Base-by-base conservation (phyloP, 1,139 yeast species). In the Scheffersomyces stambukii region DNA sequence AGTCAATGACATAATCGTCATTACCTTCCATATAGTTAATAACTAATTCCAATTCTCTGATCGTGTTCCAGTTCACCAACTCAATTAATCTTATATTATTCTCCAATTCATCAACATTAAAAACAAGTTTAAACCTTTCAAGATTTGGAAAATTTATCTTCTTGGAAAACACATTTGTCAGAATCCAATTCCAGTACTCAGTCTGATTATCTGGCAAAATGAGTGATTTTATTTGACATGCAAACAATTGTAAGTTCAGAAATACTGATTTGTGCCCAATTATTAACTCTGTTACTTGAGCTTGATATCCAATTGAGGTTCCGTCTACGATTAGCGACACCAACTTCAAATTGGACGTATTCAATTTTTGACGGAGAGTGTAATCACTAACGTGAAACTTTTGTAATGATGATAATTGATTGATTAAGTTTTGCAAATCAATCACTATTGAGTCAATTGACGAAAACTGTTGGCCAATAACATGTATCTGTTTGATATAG, bases 1-100 rank as follows among this genome's bases (percentile, higher is more conserved):
- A 64, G 4, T 50, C 57, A 8, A 56, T 54, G 8, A 72, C 42
- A 40, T 81, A 76, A 6, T 54, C 56, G 22, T 51, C 55, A 23
- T 41, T 52, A 36, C 69, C 70, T 36, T 69, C 70, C 8, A 26
- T 32, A 24, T 53, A 48, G 6, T 58, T 57, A 19, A 54, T 33
- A 6, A 45, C 33, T 6, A 60, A 25, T 37, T 59, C 61, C 29
- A 60, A 40, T 37, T 51, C 37, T 17, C 35, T 32, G 13, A 53
- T 29, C 4, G 24, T 25, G 4, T 23, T 17, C 56, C 59, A 53
- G 23, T 41, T 31, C 10, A 54, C 36, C 17, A 38, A 19, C 13
- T 33, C 22, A 1, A 42, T 16, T 10, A 37, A 25, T 14, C 23
- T 19, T 9, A 26, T 8, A 26, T 31, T 38, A 14, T 29, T 19